Evolutionary conservation across 2,329 filamentous ascomycete genomes (phyloP), one percentile per base, ranked within the genome.

Genomic region (Fusarium incarnatum): DNA sequence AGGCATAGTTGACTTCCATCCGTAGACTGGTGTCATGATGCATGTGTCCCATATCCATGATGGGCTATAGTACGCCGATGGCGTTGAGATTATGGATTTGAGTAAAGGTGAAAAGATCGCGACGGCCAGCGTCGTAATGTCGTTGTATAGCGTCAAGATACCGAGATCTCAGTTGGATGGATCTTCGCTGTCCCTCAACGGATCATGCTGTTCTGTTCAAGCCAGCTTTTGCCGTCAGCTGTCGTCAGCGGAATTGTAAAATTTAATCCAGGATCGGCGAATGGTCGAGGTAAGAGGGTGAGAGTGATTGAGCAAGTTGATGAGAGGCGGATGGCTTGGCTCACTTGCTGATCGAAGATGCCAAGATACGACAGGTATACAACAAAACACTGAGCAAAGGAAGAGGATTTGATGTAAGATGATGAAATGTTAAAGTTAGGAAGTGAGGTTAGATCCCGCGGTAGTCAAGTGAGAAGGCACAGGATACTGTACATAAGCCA

Each of bases 1-100:
- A 81, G 42, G 79, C 80, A 74, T 82, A 82, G 73, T 89, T 89
- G 40, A 78, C 78, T 3, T 77, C 79, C 53, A 81, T 77, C 20
- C 80, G 79, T 69, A 80, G 76, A 55, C 78, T 73, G 44, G 78
- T 72, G 54, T 74, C 73, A 27, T 79, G 71, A 25, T 70, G 59
- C 73, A 75, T 75, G 23, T 70, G 58, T 28, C 67, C 74, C 76
- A 78, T 78, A 42, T 77, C 79, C 80, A 81, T 80, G 57, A 73
- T 64, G 66, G 48, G 54, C 49, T 60, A 45, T 63, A n/a, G n/a
- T 48, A 32, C 56, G 30, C 66, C 57, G 10, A 5, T 1, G 20
- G 48, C 44, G 47, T 22, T 28, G 13, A 23, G 30, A 32, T 25
- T 46, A 34, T 37, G 15, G n/a, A 11, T 15, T 23, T 50, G 18